Conservation (phyloP, 2,329 filamentous ascomycete genomes). For the Thielaviopsis ethacetica region DNA sequence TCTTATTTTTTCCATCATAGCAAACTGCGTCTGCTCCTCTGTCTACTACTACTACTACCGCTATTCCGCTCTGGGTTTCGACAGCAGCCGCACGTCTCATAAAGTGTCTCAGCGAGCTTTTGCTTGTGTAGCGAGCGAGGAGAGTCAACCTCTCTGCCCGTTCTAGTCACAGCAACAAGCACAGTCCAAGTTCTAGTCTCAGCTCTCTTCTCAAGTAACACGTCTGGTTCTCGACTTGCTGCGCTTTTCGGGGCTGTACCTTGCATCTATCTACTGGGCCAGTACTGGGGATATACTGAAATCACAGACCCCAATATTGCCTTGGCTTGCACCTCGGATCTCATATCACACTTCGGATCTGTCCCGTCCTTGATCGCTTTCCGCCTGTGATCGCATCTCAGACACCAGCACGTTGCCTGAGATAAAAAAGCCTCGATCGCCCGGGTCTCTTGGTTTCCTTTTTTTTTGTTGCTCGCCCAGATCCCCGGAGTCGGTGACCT, state of each 20-base stretch:
- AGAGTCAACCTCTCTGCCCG: background rate
- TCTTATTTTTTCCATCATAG: background rate
- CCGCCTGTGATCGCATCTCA: background rate
- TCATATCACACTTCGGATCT: background rate
- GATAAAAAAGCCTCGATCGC: background rate
- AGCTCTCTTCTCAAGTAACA: no score
- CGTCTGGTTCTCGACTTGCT: no score
- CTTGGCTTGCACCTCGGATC: no score
- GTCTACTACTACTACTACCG: background rate
- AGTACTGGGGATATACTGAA: no score
- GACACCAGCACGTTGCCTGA: background rate
- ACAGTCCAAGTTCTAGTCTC: no score
- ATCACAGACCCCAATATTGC: no score
- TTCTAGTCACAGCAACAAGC: no score
- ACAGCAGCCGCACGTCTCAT: background rate
- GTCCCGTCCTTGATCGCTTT: background rate
- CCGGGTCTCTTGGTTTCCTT: background rate
- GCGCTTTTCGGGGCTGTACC: no score
- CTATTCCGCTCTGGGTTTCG: background rate
- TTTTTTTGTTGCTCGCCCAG: background rate
- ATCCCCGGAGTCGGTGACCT: background rate
- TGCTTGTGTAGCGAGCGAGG: slow-evolving; percentile 1
- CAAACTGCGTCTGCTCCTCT: background rate
- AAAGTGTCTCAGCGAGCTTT: background rate
- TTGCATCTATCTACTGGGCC: no score